These are phyloP conservation scores for Lepidium didymum DNA, from an alignment of 345 rosid species.

Conservation along the genomic window DNA sequence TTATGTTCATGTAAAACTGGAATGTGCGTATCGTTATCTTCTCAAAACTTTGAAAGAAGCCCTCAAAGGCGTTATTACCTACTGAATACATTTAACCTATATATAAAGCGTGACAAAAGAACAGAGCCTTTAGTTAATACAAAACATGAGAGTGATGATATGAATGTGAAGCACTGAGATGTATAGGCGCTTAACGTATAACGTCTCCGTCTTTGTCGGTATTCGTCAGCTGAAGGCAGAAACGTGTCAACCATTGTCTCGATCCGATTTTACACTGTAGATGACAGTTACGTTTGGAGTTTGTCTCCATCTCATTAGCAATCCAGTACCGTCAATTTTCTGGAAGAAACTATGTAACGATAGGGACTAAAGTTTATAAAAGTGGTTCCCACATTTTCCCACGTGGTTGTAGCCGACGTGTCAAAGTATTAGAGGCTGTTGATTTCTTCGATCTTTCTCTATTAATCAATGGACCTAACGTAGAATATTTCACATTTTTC, in stretches of 20 bases:
- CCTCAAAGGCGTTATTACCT: background rate
- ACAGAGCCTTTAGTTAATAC: background rate
- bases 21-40: background rate
- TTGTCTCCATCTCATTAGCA: constrained; percentile 22
- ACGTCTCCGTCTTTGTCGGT: background rate
- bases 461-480: background rate
- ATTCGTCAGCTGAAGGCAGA: constrained; percentile 7
- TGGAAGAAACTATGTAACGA: background rate
- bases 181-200: background rate
- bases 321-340: constrained; percentile 24
- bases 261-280: background rate
- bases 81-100: background rate
- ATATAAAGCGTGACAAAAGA: constrained; percentile 10
- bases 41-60: background rate
- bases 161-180: constrained; percentile 13
- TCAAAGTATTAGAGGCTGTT: constrained; percentile 13
- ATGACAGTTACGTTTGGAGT: constrained; percentile 10
- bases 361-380: background rate
- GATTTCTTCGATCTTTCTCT: background rate
- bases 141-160: constrained; percentile 16
- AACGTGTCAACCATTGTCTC: constrained; percentile 15
- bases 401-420: constrained; percentile 22
- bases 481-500: background rate
- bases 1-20: too few species aligned
- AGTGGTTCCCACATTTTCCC: constrained; percentile 1